Evolutionary conservation across 2,329 filamentous ascomycete species (phyloP).

Genomic region (Fonsecaea monophora): DNA sequence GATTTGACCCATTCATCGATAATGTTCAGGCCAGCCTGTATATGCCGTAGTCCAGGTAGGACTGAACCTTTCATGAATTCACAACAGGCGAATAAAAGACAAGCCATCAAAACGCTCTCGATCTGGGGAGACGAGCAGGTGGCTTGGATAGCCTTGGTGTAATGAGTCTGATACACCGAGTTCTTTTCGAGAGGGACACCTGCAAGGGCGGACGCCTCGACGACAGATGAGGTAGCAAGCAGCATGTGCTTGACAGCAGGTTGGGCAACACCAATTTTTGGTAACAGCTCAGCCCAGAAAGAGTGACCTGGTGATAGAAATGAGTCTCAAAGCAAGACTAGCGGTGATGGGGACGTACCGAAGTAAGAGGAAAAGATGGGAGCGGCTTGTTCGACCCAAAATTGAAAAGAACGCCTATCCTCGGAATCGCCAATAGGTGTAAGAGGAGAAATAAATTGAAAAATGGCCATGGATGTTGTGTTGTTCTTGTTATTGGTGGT

Average conservation of each 20-base stretch:
- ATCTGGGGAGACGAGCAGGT: conserved; percentile 30
- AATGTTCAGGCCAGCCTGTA: conserved; percentile 29
- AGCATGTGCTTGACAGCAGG: conserved; percentile 32
- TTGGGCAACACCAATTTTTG: conserved; percentile 28
- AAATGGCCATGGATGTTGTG: not conserved
- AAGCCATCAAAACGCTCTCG: conserved; percentile 32
- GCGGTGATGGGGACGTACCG: conserved; percentile 18
- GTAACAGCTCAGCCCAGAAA: conserved; percentile 33
- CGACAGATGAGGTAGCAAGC: conserved; percentile 29
- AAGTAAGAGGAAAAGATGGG: conserved; percentile 35
- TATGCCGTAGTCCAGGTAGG: conserved; percentile 23
- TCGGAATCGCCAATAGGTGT: conserved; percentile 20
- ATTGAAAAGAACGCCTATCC: conserved; percentile 31
- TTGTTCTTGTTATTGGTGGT: not conserved
- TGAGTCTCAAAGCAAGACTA: conserved; percentile 5
- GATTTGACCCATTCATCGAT: conserved; percentile 32
- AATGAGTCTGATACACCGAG: conserved; percentile 32
- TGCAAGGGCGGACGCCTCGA: conserved; percentile 23
- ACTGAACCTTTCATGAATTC: conserved; percentile 31
- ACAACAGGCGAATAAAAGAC: conserved; percentile 34
- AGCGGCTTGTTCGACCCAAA: conserved; percentile 32
- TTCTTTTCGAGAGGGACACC: conserved; percentile 27
- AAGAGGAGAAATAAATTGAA: conserved; percentile 28
- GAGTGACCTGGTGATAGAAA: conserved; percentile 24
- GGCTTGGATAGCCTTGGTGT: conserved; percentile 31